These are phyloP conservation scores for Lachnellula occidentalis DNA, from an alignment of 2,329 filamentous ascomycete genomes.

Conservation along the genomic window DNA sequence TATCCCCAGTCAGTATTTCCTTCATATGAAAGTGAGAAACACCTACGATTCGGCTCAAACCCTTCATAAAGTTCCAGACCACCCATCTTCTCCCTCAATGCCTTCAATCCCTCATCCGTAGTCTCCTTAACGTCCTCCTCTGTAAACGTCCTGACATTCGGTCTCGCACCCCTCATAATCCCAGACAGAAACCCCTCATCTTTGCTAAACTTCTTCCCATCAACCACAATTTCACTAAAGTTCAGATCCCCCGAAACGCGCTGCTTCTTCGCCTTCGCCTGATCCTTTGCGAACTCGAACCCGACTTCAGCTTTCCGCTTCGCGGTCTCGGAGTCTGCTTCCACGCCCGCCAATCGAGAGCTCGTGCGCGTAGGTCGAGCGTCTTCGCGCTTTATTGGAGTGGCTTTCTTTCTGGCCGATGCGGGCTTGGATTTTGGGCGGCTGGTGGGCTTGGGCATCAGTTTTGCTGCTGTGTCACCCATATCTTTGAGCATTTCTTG, in stretches of 20 bases:
- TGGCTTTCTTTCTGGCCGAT: conserved; percentile 35
- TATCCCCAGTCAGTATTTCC: conserved; percentile 2
- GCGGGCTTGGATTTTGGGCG: conserved; percentile 42
- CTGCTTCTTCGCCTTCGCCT: conserved; percentile 55
- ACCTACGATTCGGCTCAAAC: conserved; percentile 71
- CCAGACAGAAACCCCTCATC: conserved; percentile 61
- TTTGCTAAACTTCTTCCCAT: conserved; percentile 69
- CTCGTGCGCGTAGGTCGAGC: conserved; percentile 51
- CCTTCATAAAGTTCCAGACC: conserved; percentile 73
- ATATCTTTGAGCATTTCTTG: conserved; percentile 77
- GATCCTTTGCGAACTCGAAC: conserved; percentile 49
- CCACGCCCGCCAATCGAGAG: conserved; percentile 51
- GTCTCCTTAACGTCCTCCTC: conserved; percentile 79
- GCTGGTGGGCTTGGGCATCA: conserved; percentile 53
- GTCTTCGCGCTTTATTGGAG: conserved; percentile 43
- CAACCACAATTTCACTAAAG: conserved; percentile 72
- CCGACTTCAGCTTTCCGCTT: conserved; percentile 66
- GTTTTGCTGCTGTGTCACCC: conserved; percentile 62
- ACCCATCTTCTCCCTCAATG: conserved; percentile 70
- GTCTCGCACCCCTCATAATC: conserved; percentile 64
- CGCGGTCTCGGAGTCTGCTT: conserved; percentile 52
- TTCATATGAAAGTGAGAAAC: background rate
- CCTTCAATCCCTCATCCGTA: conserved; percentile 67
- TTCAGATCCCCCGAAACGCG: conserved; percentile 63
- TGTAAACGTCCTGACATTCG: conserved; percentile 78